A percentile compares a stretch with the other conserved stretches of the same genome.
Conservation (phyloP, 768 basidiomycete species). For the Steccherinum ochraceum region DNA sequence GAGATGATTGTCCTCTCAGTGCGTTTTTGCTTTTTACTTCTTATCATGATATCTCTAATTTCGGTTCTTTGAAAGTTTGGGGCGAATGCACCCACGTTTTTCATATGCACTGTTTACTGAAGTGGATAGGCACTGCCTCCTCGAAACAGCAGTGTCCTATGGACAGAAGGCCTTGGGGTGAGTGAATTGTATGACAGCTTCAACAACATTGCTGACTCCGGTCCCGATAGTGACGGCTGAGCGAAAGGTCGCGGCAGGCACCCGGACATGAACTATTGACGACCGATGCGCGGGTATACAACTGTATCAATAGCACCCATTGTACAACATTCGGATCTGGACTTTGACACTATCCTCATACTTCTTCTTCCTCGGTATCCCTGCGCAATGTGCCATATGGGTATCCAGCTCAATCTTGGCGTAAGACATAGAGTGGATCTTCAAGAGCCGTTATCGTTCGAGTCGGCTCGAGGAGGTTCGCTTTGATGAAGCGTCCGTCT, state of each 20-base stretch:
- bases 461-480: slow-evolving; percentile 34
- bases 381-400: too few relatives aligned
- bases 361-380: too few relatives aligned
- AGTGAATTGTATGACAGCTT: slow-evolving; percentile 21
- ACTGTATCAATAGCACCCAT: too few relatives aligned
- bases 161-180: slow-evolving; percentile 92
- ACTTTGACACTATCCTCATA: too few relatives aligned
- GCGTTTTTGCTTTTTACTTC: slow-evolving; percentile 23
- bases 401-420: too few relatives aligned
- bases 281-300: too few relatives aligned
- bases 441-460: slow-evolving; percentile 35
- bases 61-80: slow-evolving; percentile 64
- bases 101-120: slow-evolving; percentile 96
- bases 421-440: slow-evolving; percentile 28
- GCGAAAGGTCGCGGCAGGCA: slow-evolving; percentile 46
- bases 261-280: too few relatives aligned
- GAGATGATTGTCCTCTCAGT: slow-evolving; percentile 94
- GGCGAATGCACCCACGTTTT: slow-evolving; percentile 97
- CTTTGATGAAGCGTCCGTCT: slow-evolving; percentile 40
- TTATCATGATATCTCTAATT: not conserved
- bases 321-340: too few relatives aligned
- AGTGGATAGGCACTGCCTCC: slow-evolving; percentile 87
- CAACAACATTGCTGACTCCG: not conserved
- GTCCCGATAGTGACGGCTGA: slow-evolving; percentile 43
- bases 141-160: slow-evolving; percentile 98